Evolutionary conservation across 352 stramenopile species (phyloP).

Genomic region (Pythium guiyangense): DNA sequence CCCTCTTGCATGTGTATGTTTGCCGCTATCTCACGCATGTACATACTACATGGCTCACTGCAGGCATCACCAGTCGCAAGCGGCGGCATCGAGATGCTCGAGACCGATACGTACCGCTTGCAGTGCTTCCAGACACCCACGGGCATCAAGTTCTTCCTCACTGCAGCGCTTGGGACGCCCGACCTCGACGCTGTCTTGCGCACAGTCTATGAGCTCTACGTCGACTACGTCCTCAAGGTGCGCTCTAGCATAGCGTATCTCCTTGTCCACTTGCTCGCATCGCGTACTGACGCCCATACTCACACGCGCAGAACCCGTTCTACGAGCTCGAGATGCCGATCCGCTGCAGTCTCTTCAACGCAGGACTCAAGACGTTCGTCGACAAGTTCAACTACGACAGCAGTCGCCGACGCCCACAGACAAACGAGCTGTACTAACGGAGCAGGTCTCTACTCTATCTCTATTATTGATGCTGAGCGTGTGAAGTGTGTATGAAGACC

Average conservation of each 20-base stretch:
- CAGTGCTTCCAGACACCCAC: slow-evolving; percentile 92
- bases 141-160: slow-evolving; percentile 93
- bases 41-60: background rate
- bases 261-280: background rate
- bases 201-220: slow-evolving; percentile 92
- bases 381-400: slow-evolving; percentile 83
- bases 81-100: slow-evolving; percentile 88
- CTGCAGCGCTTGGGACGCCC: slow-evolving; percentile 76
- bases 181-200: slow-evolving; percentile 84
- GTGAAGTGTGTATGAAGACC: too few relatives aligned
- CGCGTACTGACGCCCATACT: too few relatives aligned
- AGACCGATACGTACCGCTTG: slow-evolving; percentile 90
- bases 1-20: background rate
- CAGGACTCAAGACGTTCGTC: slow-evolving; percentile 83
- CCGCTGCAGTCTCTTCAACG: slow-evolving; percentile 91
- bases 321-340: slow-evolving; percentile 96
- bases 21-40: background rate
- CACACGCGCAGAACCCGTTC: slow-evolving; percentile 82
- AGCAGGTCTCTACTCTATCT: too few relatives aligned
- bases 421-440: slow-evolving; percentile 27
- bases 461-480: too few relatives aligned
- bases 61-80: slow-evolving; percentile 79
- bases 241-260: background rate
- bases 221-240: slow-evolving; percentile 95
- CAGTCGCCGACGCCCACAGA: slow-evolving; percentile 49